A percentile compares a stretch with the other conserved stretches of the same genome.
These are phyloP conservation scores for Helicostylum pulchrum DNA, from an alignment of 192 early-diverging fungal species.

Conservation along the genomic window DNA sequence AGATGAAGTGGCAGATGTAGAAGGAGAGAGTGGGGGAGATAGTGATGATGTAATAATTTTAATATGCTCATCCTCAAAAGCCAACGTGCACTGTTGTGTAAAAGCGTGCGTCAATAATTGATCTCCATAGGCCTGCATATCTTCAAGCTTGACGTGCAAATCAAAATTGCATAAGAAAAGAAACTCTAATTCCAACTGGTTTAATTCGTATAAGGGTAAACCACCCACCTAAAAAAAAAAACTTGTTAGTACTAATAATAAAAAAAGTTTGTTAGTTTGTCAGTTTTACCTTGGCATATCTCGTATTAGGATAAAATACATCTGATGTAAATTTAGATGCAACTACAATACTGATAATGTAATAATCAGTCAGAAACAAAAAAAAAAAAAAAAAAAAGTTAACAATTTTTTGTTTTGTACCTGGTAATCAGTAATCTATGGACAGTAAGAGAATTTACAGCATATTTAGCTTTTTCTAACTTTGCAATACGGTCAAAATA, in stretches of 20 bases:
- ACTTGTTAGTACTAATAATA: too few relatives aligned
- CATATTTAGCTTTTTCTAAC: slow-evolving; percentile 48
- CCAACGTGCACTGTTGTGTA: slow-evolving; percentile 4
- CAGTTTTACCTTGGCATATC: slow-evolving; percentile 71
- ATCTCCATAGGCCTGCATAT: slow-evolving; percentile 61
- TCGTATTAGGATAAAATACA: slow-evolving; percentile 68
- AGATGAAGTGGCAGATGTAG: slow-evolving; percentile 5
- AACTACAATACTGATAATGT: slow-evolving; percentile 51
- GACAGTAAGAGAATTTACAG: slow-evolving; percentile 63
- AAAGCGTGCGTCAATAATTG: slow-evolving; percentile 47
- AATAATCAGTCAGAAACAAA: not conserved
- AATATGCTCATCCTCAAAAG: not conserved
- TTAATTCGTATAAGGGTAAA: slow-evolving; percentile 64
- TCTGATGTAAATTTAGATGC: slow-evolving; percentile 76
- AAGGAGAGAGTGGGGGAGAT: not conserved
- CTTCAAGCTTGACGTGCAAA: slow-evolving; percentile 56
- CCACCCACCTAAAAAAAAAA: too few relatives aligned
- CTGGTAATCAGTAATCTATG: slow-evolving; percentile 62
- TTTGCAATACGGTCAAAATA: slow-evolving; percentile 68
- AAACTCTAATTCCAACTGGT: slow-evolving; percentile 73
- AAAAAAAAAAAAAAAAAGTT: not conserved
- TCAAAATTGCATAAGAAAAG: slow-evolving; percentile 70
- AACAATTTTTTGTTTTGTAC: slow-evolving; percentile 8
- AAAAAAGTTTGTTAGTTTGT: too few relatives aligned
- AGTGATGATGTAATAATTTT: slow-evolving; percentile 2